Base-by-base conservation (phyloP, 306 rosid species). In the Pyrus betulifolia region DNA sequence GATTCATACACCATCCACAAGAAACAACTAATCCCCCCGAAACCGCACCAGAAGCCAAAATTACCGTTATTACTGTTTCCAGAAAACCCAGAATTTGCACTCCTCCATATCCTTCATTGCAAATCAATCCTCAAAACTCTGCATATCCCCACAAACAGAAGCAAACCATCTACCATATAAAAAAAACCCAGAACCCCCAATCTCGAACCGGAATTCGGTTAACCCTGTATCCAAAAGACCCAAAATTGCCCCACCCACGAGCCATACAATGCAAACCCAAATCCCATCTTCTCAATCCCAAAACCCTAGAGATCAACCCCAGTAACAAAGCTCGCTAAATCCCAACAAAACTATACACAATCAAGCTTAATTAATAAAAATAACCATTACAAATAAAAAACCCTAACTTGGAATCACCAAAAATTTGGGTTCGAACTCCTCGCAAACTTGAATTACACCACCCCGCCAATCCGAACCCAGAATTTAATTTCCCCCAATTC, bases 221-320 rank as follows among this genome's bases (percentile, higher is more conserved):
- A 84, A 65, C 80, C 78, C 63, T 77, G 74, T 55, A 58, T 80
- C 78, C 76, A 33, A 88, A 85, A 40, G 49, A 79, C 46, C 82
- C 78, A 75, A 74, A 82, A 86, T 86, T 71, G 84, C 85, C 77
- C 74, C 72, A 79, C 76, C 82, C 79, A 79, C 14, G 70, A 75
- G 81, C 72, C 80, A 76, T 35, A 70, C 81, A 92, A 90, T 82
- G 92, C 90, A 84, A 84, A 86, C 70, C 80, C 89, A 88, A 88
- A 88, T 92, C 96, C 84, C 89, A 80, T 82, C 84, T 75, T 67
- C 84, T 76, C 79, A 70, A 78, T 54, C 60, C 83, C 89, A 85
- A 88, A 92, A 92, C 93, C 96, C 93, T 91, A 93, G 91, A 88
- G 98, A 95, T 92, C 92, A 84, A 85, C 74, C 82, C 85, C 72